Evolutionary conservation across 768 basidiomycete genomes (phyloP).

Genomic region (Kwoniella europaea): DNA sequence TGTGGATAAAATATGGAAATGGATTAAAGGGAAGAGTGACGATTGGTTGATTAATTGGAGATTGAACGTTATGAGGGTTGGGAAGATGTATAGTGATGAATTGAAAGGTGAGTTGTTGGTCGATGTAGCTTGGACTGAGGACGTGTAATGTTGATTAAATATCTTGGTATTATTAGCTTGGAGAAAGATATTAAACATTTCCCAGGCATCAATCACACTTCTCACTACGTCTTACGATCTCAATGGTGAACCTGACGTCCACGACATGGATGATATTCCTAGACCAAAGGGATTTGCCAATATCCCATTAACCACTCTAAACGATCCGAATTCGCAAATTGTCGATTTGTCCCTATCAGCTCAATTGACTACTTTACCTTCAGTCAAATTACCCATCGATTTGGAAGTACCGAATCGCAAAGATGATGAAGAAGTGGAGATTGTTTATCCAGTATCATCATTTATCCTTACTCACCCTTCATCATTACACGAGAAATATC

Average conservation of each 20-base stretch:
- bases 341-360: slow-evolving; percentile 34
- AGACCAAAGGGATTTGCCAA: slow-evolving; percentile 20
- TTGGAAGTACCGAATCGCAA: neutral
- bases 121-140: slow-evolving; percentile 27
- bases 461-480: slow-evolving; percentile 11
- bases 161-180: neutral
- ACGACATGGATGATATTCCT: neutral
- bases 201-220: neutral
- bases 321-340: slow-evolving; percentile 33
- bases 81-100: slow-evolving; percentile 29
- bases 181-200: neutral
- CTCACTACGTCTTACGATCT: neutral
- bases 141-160: too few species aligned
- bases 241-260: neutral
- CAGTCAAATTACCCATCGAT: slow-evolving; percentile 12
- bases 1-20: slow-evolving; percentile 17
- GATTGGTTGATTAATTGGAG: slow-evolving; percentile 30
- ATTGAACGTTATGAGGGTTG: slow-evolving; percentile 22
- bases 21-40: slow-evolving; percentile 15
- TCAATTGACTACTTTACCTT: slow-evolving; percentile 5
- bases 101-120: slow-evolving; percentile 29
- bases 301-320: slow-evolving; percentile 24
- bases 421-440: neutral
- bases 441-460: slow-evolving; percentile 20
- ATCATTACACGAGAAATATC: neutral